Evolutionary conservation across 2,329 filamentous ascomycete species (phyloP).

Genomic region (Claviceps pusilla): DNA sequence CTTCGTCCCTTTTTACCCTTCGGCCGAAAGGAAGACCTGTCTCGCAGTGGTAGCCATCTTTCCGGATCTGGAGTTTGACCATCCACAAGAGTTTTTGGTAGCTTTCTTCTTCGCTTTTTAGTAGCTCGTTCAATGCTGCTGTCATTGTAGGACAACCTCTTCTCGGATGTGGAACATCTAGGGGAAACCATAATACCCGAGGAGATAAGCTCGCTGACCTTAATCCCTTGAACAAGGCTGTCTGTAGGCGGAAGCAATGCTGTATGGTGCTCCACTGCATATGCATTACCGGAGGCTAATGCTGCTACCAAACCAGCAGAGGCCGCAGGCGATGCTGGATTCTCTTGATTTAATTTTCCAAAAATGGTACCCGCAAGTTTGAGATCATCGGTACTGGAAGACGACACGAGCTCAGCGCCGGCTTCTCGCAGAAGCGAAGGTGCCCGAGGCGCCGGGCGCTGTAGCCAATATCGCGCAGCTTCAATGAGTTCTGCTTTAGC

Average conservation of each 20-base stretch:
- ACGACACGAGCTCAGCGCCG: conserved; percentile 68
- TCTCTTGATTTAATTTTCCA: conserved; percentile 48
- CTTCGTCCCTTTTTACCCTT: conserved; percentile 89
- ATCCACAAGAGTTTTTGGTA: conserved; percentile 62
- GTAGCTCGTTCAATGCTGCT: conserved; percentile 26
- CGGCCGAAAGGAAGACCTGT: conserved; percentile 75
- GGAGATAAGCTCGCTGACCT: conserved; percentile 48
- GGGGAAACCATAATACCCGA: conserved; percentile 41
- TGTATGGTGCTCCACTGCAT: conserved; percentile 39
- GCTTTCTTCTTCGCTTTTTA: conserved; percentile 44
- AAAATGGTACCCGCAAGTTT: conserved; percentile 66
- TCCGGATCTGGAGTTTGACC: conserved; percentile 76
- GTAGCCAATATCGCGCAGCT: conserved; percentile 69
- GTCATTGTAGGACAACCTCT: conserved; percentile 28
- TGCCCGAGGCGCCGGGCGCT: conserved; percentile 31
- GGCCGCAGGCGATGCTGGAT: conserved; percentile 53
- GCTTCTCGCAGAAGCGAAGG: conserved; percentile 65
- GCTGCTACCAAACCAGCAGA: conserved; percentile 78
- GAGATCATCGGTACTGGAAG: conserved; percentile 52
- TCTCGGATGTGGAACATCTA: conserved; percentile 27
- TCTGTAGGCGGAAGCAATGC: conserved; percentile 46
- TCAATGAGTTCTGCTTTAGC: conserved; percentile 61
- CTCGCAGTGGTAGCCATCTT: conserved; percentile 80
- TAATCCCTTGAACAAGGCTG: conserved; percentile 43
- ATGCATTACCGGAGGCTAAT: conserved; percentile 46